Evolutionary conservation across 1,284 basidiomycete species (phyloP).

Genomic region (Meripilus lineatus): DNA sequence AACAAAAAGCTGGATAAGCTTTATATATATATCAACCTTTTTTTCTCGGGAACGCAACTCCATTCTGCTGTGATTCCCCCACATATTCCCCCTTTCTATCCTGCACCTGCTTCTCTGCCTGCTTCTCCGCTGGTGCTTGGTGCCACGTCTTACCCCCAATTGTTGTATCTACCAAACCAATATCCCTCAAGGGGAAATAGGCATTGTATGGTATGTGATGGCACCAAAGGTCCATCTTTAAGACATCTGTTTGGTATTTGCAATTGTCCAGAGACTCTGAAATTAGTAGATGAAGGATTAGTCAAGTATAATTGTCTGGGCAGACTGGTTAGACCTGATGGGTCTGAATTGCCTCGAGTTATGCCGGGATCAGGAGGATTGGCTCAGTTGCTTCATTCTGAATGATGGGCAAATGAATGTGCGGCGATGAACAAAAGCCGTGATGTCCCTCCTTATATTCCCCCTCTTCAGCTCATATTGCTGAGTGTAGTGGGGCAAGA

Average conservation of each 20-base stretch:
- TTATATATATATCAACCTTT: not conserved
- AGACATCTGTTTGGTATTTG: not conserved
- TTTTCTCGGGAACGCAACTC: not conserved
- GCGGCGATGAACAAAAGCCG: not conserved
- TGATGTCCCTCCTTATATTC: constrained; percentile 3
- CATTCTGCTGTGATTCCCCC: not conserved
- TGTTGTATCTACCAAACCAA: too few species aligned
- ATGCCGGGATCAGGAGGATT: not conserved
- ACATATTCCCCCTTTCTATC: too few species aligned
- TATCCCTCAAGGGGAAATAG: too few species aligned
- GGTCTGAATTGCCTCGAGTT: not conserved
- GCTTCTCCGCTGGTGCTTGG: too few species aligned
- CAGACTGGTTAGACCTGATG: not conserved
- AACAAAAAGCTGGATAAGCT: not conserved
- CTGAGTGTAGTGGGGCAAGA: too few species aligned
- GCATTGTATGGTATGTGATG: constrained; percentile 2
- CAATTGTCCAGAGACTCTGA: not conserved
- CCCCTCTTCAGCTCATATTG: too few species aligned
- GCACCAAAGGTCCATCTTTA: constrained; percentile 2
- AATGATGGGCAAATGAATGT: too few species aligned
- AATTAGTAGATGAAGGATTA: constrained; percentile 1
- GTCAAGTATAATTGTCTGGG: not conserved
- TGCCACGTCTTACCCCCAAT: too few species aligned
- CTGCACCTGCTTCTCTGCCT: too few species aligned
- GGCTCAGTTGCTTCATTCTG: not conserved